A percentile compares a stretch with the other conserved stretches of the same genome.
phyloP scores from a whole-genome alignment of 2,329 filamentous ascomycete genomes.

The Hirsutella minnesotensis region DNA sequence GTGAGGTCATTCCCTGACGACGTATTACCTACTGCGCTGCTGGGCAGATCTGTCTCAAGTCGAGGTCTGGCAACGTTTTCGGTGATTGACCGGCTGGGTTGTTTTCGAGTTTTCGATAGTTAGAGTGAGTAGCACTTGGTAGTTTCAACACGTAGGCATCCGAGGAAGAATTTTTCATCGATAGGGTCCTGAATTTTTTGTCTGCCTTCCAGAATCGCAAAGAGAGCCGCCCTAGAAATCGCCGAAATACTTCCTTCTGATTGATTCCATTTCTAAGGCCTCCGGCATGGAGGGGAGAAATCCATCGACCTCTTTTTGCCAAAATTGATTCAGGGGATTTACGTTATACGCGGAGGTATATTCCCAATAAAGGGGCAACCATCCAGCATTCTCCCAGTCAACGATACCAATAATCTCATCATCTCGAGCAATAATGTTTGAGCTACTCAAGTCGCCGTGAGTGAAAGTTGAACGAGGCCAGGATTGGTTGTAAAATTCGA shows the following conservation, averaged over 20 bases:
- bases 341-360: conserved; percentile 11
- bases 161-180: conserved; percentile 29
- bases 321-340: conserved; percentile 9
- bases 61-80: neutral
- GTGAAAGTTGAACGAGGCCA: conserved; percentile 28
- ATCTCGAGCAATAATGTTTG: conserved; percentile 28
- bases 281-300: conserved; percentile 7
- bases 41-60: neutral
- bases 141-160: neutral
- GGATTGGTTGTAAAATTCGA: conserved; percentile 18
- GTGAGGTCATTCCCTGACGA: neutral
- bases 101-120: too few species aligned
- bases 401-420: conserved; percentile 31
- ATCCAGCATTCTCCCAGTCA: conserved; percentile 21
- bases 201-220: too few species aligned
- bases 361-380: conserved; percentile 22
- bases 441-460: conserved; percentile 30
- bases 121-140: too few species aligned
- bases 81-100: neutral
- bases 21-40: neutral
- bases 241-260: conserved; percentile 25
- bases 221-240: too few species aligned
- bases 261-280: conserved; percentile 9
- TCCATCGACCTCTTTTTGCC: conserved; percentile 7
- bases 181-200: too few species aligned